Conservation (phyloP, 257 asterid genomes). For the Nicotiana noctiflora region DNA sequence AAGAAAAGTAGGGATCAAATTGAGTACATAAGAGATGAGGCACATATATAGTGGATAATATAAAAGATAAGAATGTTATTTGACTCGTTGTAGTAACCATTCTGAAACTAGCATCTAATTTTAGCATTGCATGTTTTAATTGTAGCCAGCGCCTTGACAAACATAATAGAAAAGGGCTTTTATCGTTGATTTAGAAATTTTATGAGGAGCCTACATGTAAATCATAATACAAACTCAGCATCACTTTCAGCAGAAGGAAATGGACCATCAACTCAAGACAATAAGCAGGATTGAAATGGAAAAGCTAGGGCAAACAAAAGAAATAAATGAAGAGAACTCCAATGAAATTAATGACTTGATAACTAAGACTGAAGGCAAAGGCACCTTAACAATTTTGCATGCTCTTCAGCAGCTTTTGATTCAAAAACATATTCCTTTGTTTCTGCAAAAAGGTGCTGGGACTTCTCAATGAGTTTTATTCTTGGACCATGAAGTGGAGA, state of each 20-base stretch:
- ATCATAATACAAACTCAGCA: background rate
- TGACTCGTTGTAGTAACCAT: background rate
- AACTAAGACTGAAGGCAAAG: background rate
- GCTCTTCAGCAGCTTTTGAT: constrained; percentile 99
- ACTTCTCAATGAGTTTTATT: constrained; percentile 68
- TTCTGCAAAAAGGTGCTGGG: constrained; percentile 66
- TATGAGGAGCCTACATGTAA: background rate
- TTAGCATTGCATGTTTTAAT: background rate
- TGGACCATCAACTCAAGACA: constrained; percentile 1
- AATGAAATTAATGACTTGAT: background rate
- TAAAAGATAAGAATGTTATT: background rate
- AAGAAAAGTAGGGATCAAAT: background rate
- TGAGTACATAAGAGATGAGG: background rate
- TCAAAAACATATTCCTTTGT: constrained; percentile 80
- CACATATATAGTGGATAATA: background rate
- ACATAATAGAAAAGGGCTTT: background rate
- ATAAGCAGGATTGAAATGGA: background rate
- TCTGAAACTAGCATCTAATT: background rate
- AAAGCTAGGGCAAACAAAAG: background rate
- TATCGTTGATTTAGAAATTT: background rate
- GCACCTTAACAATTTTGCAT: constrained; percentile 86
- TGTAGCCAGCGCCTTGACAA: background rate
- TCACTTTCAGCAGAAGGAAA: background rate
- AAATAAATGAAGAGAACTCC: background rate
- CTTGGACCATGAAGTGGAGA: constrained; percentile 77